Base-by-base conservation (phyloP, 2,329 filamentous ascomycete species). In the Teratosphaeria gauchensis region DNA sequence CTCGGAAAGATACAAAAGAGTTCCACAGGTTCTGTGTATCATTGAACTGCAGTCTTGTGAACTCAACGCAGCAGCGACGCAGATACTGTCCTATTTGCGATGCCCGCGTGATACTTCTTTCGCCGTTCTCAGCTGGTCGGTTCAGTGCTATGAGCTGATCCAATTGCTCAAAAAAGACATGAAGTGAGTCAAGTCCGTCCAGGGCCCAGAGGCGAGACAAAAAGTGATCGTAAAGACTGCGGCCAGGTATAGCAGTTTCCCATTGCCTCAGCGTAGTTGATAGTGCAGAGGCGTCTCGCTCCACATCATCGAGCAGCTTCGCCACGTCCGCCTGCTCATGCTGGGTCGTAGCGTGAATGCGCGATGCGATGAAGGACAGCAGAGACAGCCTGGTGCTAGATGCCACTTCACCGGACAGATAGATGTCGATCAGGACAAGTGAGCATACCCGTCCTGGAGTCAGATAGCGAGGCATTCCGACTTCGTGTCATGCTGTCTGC, bases 401-500 rank as follows among this genome's bases (percentile, higher is more conserved):
- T 12, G 65, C 64, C 5, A 62, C 59, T 19, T 63, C 58, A 48
- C 60, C 65, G 11, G 64, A 55, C 32, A 67, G 63, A 74, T 99
- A 97, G 57, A 96, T 80, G 66, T 90, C 84, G 56, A 94, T 82
- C 56, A 99, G 82, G 57, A 85, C 84, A 58, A 97, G 81, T 28
- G 96, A 80, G 68, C 88, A 87, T 65, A 97, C 83, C 71, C 94
- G 95, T 65, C 90, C 86, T 12, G 92, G 89, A n/a, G 89, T 95
- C 53, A 97, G 81, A 73, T 88, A 95, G 59, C 88, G 87, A 67
- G 87, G 82, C 87, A 92, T 95, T 28, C 16, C 59, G 11, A 11
- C 30, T 55, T 7, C 2, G 16, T 46, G n/a, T 48, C 42, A 48
- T 48, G 42, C 42, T 24, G 42, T 46, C 14, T 16, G 42, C n/a